Base-by-base conservation (phyloP, 257 asterid genomes). In the Cruciata laevipes region DNA sequence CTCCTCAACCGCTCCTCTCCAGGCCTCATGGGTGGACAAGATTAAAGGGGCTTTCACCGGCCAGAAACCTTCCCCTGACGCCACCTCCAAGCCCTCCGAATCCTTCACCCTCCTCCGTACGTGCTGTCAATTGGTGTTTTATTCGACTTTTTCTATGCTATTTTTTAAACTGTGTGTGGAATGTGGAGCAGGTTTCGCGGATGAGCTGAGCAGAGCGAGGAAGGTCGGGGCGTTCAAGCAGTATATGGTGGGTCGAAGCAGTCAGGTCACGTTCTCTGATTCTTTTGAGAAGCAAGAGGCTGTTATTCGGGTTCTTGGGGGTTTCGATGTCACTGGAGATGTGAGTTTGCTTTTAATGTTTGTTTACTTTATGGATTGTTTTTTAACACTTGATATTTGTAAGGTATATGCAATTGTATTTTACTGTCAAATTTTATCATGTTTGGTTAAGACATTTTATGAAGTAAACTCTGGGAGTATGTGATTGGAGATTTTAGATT, bases 251-350 rank as follows among this genome's bases (percentile, higher is more conserved):
- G 95, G 98, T 67, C 65, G 96, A 71, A 65, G 94, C 76, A 87
- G 90, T 49, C 94, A 85, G 74, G 90, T 93, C 56, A 83, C 90
- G 56, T 83, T 86, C 64, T 68, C 87, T 17, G 85, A 83, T 11
- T 90, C 93, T 8, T 87, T 89, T 65, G 80, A 81, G 86, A 93
- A 80, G 87, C 95, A 93, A 61, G 91, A 93, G 75, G 94, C 90
- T 37, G 85, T 93, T 52, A 63, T 93, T 60, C 83, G 96, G 55
- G 83, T 73, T 65, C 94, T 93, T 8, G 96, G 89, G 32, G 87
- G 84, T 17, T 78, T 80, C 60, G 97, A 89, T 81, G 85, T 91
- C 67, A 77, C 86, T 27, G 98, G 98, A 51, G 96, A 93, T 87
- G 96, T 90, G 65, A 31, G 74, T 55, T 25, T 32, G 9, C 27